A percentile compares a stretch with the other conserved stretches of the same genome.
Evolutionary conservation across 2,329 filamentous ascomycete genomes (phyloP).

Genomic region (Colletotrichum theobromicola): DNA sequence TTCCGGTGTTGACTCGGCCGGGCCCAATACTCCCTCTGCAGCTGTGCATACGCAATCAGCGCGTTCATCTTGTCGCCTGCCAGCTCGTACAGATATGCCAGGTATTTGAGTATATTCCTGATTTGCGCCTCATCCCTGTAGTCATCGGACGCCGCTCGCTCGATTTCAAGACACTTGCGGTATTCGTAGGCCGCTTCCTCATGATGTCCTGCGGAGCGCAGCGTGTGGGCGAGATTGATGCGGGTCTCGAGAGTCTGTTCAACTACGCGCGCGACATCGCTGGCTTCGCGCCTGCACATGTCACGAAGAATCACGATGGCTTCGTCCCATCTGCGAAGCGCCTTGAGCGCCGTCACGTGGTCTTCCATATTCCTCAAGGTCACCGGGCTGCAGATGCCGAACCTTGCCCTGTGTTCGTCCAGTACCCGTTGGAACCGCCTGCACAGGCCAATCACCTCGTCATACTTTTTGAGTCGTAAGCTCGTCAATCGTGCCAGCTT

Average conservation of each 20-base stretch:
- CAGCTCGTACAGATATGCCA: constrained; percentile 23
- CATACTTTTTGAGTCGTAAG: constrained; percentile 15
- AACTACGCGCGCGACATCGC: constrained; percentile 5
- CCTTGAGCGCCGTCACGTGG: constrained; percentile 17
- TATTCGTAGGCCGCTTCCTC: constrained; percentile 23
- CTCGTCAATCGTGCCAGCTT: constrained; percentile 22
- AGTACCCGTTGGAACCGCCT: constrained; percentile 16
- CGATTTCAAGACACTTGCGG: constrained; percentile 22
- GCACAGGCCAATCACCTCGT: constrained; percentile 20
- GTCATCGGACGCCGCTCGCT: constrained; percentile 7
- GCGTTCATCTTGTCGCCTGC: constrained; percentile 4
- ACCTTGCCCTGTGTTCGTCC: constrained; percentile 16
- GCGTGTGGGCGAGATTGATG: constrained; percentile 17
- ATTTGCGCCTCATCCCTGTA: constrained; percentile 15
- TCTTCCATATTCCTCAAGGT: constrained; percentile 21
- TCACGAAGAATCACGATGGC: constrained; percentile 18
- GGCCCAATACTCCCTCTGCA: constrained; percentile 17
- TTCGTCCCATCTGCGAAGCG: constrained; percentile 14
- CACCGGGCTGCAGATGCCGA: constrained; percentile 11
- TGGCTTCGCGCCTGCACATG: constrained; percentile 17
- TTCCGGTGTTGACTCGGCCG: constrained; percentile 11
- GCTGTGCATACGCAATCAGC: constrained; percentile 20
- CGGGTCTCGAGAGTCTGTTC: constrained; percentile 19
- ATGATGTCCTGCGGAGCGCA: constrained; percentile 6
- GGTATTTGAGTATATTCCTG: constrained; percentile 18